A percentile compares a stretch with the other conserved stretches of the same genome.
Conservation (phyloP, 2,329 filamentous ascomycete genomes). For the Neofusicoccum cordaticola region DNA sequence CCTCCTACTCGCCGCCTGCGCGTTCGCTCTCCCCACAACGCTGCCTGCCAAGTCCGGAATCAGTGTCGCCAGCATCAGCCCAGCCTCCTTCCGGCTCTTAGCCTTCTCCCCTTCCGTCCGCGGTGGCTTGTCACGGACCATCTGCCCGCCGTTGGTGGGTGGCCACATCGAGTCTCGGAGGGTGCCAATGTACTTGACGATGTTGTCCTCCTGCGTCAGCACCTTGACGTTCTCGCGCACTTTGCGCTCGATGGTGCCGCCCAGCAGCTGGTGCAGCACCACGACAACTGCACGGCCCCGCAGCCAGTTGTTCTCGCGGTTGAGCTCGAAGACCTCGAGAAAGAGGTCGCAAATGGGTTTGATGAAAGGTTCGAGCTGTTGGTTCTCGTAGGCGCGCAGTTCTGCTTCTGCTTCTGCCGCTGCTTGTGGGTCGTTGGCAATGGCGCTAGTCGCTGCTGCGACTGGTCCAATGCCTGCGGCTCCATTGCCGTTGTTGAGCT, state of each 20-base stretch:
- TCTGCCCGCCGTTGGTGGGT: slow-evolving; percentile 45
- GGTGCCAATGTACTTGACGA: slow-evolving; percentile 72
- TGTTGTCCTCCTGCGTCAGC: slow-evolving; percentile 72
- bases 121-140: slow-evolving; percentile 29
- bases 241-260: slow-evolving; percentile 93
- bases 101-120: slow-evolving; percentile 72
- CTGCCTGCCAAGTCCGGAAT: slow-evolving; percentile 88
- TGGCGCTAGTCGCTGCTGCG: slow-evolving; percentile 45
- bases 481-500: slow-evolving; percentile 39
- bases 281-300: slow-evolving; percentile 93
- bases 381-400: slow-evolving; percentile 86
- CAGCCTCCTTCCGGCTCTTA: slow-evolving; percentile 80
- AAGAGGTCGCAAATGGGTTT: slow-evolving; percentile 98
- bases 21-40: slow-evolving; percentile 90
- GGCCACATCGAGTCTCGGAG: slow-evolving; percentile 83
- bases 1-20: slow-evolving; percentile 82
- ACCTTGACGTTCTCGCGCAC: slow-evolving; percentile 78
- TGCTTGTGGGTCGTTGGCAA: slow-evolving; percentile 49
- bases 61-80: slow-evolving; percentile 81
- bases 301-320: slow-evolving; percentile 95
- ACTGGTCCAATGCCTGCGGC: slow-evolving; percentile 14
- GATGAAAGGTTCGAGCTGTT: slow-evolving; percentile 89
- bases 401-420: slow-evolving; percentile 85
- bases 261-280: slow-evolving; percentile 90
- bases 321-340: slow-evolving; percentile 90